These are phyloP conservation scores for Arthrinium phaeospermum DNA, from an alignment of 2,329 filamentous ascomycete genomes.

Conservation along the genomic window DNA sequence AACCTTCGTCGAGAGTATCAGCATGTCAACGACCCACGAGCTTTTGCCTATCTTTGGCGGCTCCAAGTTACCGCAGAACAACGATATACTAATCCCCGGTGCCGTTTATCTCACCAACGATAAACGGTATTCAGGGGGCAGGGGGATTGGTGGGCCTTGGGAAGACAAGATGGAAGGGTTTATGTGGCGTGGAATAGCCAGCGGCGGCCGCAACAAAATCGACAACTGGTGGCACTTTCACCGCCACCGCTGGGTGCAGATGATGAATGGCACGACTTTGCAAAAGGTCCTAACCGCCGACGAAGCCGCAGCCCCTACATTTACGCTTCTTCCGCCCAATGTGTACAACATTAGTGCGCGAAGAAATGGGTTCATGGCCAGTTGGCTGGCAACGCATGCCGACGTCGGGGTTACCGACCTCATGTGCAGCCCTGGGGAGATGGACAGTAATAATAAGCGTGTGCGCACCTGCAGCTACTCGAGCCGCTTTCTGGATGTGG, in stretches of 20 bases:
- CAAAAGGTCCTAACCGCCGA: conserved; percentile 48
- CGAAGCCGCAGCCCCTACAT: conserved; percentile 47
- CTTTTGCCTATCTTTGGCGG: conserved; percentile 67
- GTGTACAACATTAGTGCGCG: conserved; percentile 44
- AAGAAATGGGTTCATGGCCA: conserved; percentile 40
- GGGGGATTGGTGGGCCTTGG: conserved; percentile 60
- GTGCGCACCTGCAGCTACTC: conserved; percentile 46
- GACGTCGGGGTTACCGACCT: conserved; percentile 51
- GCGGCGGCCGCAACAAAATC: conserved; percentile 56
- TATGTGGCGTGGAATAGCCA: conserved; percentile 69
- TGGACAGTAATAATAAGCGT: background rate
- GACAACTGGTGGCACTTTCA: conserved; percentile 68
- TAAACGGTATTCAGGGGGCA: conserved; percentile 61
- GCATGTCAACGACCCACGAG: conserved; percentile 56
- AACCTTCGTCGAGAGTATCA: conserved; percentile 61
- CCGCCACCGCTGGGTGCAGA: conserved; percentile 69
- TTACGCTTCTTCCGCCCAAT: conserved; percentile 50
- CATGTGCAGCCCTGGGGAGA: conserved; percentile 41
- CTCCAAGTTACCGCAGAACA: conserved; percentile 67
- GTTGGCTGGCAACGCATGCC: conserved; percentile 46
- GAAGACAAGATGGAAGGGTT: conserved; percentile 58
- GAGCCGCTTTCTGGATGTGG: conserved; percentile 41
- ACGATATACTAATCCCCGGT: conserved; percentile 68
- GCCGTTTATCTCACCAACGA: conserved; percentile 67
- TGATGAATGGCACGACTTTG: conserved; percentile 68